Conservation (phyloP, 352 stramenopile species). For the Saprolegnia parasitica region DNA sequence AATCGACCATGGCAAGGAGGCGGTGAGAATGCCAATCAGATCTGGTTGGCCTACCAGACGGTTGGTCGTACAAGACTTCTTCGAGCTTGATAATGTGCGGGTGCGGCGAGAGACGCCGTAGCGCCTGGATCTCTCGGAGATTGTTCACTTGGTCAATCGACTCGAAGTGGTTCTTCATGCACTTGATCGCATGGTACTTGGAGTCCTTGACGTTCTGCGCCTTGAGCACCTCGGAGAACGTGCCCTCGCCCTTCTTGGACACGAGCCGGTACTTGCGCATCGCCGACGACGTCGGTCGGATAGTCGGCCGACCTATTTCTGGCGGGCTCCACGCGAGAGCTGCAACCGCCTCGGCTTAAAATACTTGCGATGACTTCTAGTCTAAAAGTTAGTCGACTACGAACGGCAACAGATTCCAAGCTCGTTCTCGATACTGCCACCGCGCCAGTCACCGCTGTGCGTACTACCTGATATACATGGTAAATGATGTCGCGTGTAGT, state of each 20-base stretch:
- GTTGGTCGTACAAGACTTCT: conserved; percentile 92
- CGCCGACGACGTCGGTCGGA: background rate
- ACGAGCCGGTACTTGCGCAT: conserved; percentile 94
- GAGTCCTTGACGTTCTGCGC: conserved; percentile 91
- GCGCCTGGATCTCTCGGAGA: conserved; percentile 92
- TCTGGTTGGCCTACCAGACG: conserved; percentile 35
- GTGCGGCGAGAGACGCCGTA: conserved; percentile 90
- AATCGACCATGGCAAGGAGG: too few relatives aligned
- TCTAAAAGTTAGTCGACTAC: too few relatives aligned
- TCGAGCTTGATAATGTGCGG: conserved; percentile 94
- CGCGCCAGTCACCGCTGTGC: too few relatives aligned
- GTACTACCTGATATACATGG: too few relatives aligned
- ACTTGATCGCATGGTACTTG: conserved; percentile 97
- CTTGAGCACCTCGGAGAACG: conserved; percentile 93
- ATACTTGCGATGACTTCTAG: too few relatives aligned
- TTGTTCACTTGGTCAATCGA: conserved; percentile 96
- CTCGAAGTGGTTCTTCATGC: conserved; percentile 97
- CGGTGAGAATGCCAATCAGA: too few relatives aligned
- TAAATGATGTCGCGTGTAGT: too few relatives aligned
- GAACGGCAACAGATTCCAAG: too few relatives aligned
- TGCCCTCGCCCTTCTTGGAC: conserved; percentile 94
- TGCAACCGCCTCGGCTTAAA: too few relatives aligned
- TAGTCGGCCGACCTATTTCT: too few relatives aligned
- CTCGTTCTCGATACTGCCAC: too few relatives aligned
- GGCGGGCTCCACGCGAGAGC: too few relatives aligned